Conservation (phyloP, 2,329 filamentous ascomycete species). For the Calonectria hawksworthii region DNA sequence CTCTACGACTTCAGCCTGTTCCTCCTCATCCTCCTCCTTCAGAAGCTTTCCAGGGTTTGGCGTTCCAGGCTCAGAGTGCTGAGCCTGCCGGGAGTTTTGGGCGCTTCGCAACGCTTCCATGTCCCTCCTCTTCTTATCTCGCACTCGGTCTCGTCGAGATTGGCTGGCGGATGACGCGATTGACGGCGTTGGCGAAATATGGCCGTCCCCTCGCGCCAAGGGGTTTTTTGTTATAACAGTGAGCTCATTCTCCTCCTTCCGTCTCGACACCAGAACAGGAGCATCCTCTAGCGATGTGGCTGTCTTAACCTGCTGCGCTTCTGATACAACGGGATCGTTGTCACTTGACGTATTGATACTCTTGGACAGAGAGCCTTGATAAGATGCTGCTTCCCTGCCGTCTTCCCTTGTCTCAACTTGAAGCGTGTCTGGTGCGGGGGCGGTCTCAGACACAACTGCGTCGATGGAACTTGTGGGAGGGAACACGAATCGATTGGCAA, state of each 20-base stretch:
- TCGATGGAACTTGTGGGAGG: conserved; percentile 44
- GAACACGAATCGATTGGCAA: conserved; percentile 36
- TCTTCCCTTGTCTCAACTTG: conserved; percentile 20
- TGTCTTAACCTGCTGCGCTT: conserved; percentile 27
- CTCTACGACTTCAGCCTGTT: not conserved
- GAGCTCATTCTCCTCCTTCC: conserved; percentile 28
- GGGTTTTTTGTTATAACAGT: conserved; percentile 43
- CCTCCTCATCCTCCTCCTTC: not conserved
- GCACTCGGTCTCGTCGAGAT: conserved; percentile 55
- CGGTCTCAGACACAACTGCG: conserved; percentile 43
- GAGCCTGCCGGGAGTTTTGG: conserved; percentile 27
- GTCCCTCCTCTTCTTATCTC: conserved; percentile 57
- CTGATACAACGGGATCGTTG: conserved; percentile 32
- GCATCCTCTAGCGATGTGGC: conserved; percentile 31
- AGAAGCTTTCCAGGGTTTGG: not conserved
- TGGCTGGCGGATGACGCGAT: conserved; percentile 46
- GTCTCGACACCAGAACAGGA: conserved; percentile 26
- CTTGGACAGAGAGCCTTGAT: conserved; percentile 35
- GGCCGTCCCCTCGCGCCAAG: conserved; percentile 28
- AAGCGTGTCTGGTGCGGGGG: not conserved
- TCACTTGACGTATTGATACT: conserved; percentile 38
- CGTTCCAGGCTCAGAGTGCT: not conserved
- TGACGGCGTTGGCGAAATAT: conserved; percentile 32
- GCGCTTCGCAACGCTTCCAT: conserved; percentile 51
- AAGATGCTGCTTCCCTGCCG: conserved; percentile 28